Evolutionary conservation across 1,284 basidiomycete genomes (phyloP).

Genomic region (Coniferiporia sulphurascens): DNA sequence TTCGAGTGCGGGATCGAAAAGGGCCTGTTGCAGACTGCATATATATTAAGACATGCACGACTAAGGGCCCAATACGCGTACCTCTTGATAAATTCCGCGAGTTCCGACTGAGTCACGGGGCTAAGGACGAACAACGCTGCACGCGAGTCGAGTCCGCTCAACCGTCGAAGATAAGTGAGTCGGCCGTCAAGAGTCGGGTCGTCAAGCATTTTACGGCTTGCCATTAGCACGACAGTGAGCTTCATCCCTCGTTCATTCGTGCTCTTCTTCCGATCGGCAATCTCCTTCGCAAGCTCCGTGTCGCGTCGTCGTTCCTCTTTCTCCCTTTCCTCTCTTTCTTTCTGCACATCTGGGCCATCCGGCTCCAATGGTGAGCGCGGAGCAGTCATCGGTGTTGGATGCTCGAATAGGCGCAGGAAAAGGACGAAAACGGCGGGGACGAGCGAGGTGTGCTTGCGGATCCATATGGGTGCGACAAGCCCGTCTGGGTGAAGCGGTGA

Average conservation of each 20-base stretch:
- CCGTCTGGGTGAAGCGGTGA: slow-evolving; percentile 94
- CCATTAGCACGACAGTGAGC: slow-evolving; percentile 91
- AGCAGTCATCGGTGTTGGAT: slow-evolving; percentile 30
- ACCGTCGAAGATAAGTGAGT: slow-evolving; percentile 80
- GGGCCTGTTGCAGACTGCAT: slow-evolving; percentile 75
- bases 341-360: slow-evolving; percentile 46
- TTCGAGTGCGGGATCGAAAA: slow-evolving; percentile 85
- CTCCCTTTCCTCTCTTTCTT: slow-evolving; percentile 46
- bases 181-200: slow-evolving; percentile 79
- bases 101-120: slow-evolving; percentile 77
- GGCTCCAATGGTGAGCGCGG: slow-evolving; percentile 40
- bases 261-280: slow-evolving; percentile 72
- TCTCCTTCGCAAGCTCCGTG: slow-evolving; percentile 69
- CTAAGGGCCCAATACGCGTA: slow-evolving; percentile 26
- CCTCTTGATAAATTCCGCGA: slow-evolving; percentile 83
- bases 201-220: slow-evolving; percentile 80
- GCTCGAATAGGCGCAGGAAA: slow-evolving; percentile 80
- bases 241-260: slow-evolving; percentile 88
- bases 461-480: slow-evolving; percentile 94
- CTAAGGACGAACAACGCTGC: slow-evolving; percentile 93
- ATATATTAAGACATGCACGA: slow-evolving; percentile 6
- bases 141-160: slow-evolving; percentile 84
- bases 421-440: slow-evolving; percentile 91
- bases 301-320: slow-evolving; percentile 72
- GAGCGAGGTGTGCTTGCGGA: slow-evolving; percentile 89